Percentiles rank a stretch among this genome's conserved stretches.
These are phyloP conservation scores for Aspergillus pseudoterreus DNA, from an alignment of 2,329 filamentous ascomycete species.

Conservation along the genomic window DNA sequence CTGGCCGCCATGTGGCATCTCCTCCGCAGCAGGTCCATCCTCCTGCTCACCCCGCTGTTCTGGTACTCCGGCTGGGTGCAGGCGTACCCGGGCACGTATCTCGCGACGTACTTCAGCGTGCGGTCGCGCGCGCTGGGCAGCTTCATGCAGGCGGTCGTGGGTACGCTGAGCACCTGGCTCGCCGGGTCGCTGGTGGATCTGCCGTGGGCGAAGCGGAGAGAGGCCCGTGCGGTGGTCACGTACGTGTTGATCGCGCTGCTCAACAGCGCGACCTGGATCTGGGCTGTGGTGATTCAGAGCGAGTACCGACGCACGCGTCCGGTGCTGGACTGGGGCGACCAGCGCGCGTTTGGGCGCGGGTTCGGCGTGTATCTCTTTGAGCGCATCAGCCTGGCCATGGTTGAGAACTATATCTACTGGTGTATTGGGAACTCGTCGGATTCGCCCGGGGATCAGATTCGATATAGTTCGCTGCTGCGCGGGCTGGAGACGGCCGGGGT, in stretches of 20 bases:
- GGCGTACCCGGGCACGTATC: slow-evolving; percentile 41
- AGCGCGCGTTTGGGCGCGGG: slow-evolving; percentile 39
- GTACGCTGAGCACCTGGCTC: slow-evolving; percentile 39
- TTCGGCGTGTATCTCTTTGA: slow-evolving; percentile 45
- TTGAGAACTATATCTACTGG: slow-evolving; percentile 48
- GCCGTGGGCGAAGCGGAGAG: slow-evolving; percentile 37
- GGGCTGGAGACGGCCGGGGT: slow-evolving; percentile 43
- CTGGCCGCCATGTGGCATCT: slow-evolving; percentile 35
- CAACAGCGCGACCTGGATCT: slow-evolving; percentile 47
- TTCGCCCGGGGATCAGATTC: slow-evolving; percentile 43
- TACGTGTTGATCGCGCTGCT: slow-evolving; percentile 41
- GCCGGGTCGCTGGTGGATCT: slow-evolving; percentile 36
- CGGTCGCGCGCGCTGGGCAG: slow-evolving; percentile 36
- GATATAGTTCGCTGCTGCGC: slow-evolving; percentile 44
- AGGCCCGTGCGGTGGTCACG: slow-evolving; percentile 38
- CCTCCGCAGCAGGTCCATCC: slow-evolving; percentile 30
- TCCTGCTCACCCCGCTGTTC: slow-evolving; percentile 37
- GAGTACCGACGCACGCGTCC: slow-evolving; percentile 44
- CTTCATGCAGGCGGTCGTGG: slow-evolving; percentile 39
- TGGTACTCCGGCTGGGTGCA: slow-evolving; percentile 32
- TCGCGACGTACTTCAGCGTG: slow-evolving; percentile 43
- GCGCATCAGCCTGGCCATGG: slow-evolving; percentile 37
- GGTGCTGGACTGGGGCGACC: slow-evolving; percentile 43
- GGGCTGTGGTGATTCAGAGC: slow-evolving; percentile 46
- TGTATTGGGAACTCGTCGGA: slow-evolving; percentile 46